Percentiles rank a stretch among this genome's conserved stretches.
Evolutionary conservation across 768 basidiomycete species (phyloP).

Genomic region (Tricholoma flavovirens): DNA sequence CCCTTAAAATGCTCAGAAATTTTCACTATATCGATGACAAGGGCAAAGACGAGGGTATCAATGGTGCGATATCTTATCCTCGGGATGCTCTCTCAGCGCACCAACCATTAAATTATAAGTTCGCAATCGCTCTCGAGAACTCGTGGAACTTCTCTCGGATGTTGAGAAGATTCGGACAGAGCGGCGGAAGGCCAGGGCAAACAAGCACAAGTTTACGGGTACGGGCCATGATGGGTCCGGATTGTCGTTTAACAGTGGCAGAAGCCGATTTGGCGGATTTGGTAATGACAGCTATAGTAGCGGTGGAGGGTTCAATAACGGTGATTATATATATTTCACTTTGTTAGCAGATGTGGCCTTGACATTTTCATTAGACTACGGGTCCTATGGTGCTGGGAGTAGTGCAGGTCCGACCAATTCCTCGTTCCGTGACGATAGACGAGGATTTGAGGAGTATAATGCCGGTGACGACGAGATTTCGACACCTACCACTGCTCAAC

Average conservation of each 20-base stretch:
- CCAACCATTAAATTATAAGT: slow-evolving; percentile 46
- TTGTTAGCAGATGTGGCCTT: not conserved
- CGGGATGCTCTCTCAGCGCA: not conserved
- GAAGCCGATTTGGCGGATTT: slow-evolving; percentile 49
- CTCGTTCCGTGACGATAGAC: slow-evolving; percentile 51
- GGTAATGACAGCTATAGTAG: slow-evolving; percentile 30
- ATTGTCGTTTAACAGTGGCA: slow-evolving; percentile 45
- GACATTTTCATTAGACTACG: slow-evolving; percentile 5
- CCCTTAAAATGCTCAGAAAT: slow-evolving; percentile 94
- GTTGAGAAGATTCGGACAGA: slow-evolving; percentile 87
- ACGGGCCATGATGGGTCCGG: slow-evolving; percentile 72
- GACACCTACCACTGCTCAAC: slow-evolving; percentile 28
- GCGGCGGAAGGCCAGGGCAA: slow-evolving; percentile 87
- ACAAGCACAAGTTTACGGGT: slow-evolving; percentile 86
- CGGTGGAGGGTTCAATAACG: slow-evolving; percentile 22
- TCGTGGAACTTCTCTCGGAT: slow-evolving; percentile 88
- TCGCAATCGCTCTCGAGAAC: slow-evolving; percentile 87
- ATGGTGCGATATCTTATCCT: slow-evolving; percentile 47
- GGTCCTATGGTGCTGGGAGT: slow-evolving; percentile 24
- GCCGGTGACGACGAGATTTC: slow-evolving; percentile 84
- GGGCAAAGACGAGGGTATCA: slow-evolving; percentile 97
- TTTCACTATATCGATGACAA: slow-evolving; percentile 99
- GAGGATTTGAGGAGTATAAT: slow-evolving; percentile 89
- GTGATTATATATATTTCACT: slow-evolving; percentile 3
- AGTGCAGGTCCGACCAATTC: slow-evolving; percentile 39